Conservation (phyloP, 257 asterid species). For the Solanum chmielewskii region DNA sequence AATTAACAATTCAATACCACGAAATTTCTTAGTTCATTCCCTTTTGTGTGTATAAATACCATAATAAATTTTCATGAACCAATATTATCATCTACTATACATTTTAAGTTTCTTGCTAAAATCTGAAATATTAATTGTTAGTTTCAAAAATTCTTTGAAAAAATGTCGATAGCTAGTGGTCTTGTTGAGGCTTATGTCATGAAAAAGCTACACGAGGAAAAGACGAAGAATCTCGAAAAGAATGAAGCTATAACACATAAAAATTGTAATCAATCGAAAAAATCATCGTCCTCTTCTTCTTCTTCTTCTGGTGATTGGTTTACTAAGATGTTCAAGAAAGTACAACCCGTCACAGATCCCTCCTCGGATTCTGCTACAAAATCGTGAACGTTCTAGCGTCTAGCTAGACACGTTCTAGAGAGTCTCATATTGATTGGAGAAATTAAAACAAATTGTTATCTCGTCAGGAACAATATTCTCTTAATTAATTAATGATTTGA, state of each 20-base stretch:
- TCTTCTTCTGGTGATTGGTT: neutral
- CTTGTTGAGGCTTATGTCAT: slow-evolving; percentile 34
- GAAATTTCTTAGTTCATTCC: neutral
- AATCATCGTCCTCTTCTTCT: neutral
- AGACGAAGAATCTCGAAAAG: slow-evolving; percentile 9
- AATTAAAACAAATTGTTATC: neutral
- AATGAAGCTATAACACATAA: neutral
- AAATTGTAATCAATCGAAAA: neutral
- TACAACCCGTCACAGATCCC: neutral
- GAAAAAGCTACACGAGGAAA: slow-evolving; percentile 30
- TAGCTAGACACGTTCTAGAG: neutral
- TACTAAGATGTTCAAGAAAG: neutral
- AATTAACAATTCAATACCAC: neutral
- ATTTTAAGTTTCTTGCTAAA: neutral
- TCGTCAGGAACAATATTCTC: neutral
- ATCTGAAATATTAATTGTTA: neutral
- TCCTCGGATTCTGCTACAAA: neutral
- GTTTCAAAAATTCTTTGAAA: neutral
- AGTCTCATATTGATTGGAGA: neutral
- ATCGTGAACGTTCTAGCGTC: neutral
- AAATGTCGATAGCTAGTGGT: slow-evolving; percentile 22
- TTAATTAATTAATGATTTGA: neutral
- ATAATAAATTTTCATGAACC: neutral
- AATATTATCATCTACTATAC: neutral
- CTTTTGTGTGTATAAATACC: neutral